These are phyloP conservation scores for Trypanosoma cruzi DNA, from an alignment of 208 protist genomes.

Conservation along the genomic window DNA sequence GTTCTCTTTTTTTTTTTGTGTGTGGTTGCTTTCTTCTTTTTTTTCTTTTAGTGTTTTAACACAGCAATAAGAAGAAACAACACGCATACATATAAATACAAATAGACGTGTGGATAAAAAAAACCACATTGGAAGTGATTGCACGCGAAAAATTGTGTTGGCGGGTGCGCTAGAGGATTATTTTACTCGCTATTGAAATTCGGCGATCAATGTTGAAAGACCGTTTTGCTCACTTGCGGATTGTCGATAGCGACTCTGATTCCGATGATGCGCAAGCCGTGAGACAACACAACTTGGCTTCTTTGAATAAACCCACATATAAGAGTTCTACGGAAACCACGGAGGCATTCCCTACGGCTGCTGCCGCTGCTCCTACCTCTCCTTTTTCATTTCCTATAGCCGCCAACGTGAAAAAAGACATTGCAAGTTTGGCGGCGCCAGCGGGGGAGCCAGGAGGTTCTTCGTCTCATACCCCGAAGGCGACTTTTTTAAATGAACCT, in stretches of 20 bases:
- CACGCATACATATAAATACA: no score
- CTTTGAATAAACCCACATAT: not conserved
- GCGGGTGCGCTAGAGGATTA: no score
- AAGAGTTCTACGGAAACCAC: no score
- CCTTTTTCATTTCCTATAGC: not conserved
- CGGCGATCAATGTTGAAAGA: not conserved
- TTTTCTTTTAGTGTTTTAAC: constrained; percentile 2
- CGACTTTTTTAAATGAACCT: not conserved
- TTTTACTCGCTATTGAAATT: no score
- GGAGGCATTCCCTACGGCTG: not conserved
- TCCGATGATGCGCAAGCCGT: constrained; percentile 32
- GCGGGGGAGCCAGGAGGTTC: not conserved
- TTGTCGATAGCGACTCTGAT: constrained; percentile 68
- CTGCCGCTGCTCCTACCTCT: not conserved
- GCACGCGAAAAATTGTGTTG: no score
- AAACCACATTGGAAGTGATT: no score
- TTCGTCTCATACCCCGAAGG: not conserved
- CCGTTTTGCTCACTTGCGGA: constrained; percentile 51
- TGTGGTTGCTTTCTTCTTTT: constrained; percentile 15
- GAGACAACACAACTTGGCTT: not conserved
- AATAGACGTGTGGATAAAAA: no score
- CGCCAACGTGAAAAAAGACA: not conserved
- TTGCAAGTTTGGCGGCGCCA: not conserved
- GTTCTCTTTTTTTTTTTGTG: constrained; percentile 6
- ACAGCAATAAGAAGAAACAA: no score